Base-by-base conservation (phyloP, 495 filamentous ascomycete species). In the Elasticomyces elasticus region DNA sequence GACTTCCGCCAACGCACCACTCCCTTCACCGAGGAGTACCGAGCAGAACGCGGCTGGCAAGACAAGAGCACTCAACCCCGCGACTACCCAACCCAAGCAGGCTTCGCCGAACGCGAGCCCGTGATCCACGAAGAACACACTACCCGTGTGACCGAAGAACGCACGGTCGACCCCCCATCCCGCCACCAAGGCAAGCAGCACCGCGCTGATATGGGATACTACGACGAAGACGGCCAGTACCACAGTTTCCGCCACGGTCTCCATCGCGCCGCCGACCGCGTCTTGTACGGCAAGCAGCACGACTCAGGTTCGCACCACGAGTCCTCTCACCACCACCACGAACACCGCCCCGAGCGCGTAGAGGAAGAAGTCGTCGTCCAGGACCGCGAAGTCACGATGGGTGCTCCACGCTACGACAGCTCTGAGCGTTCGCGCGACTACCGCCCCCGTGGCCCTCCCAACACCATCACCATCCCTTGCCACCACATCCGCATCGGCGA, bases 401-500 rank as follows among this genome's bases (percentile, higher is more conserved):
- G 55, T 47, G 47, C 59, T 26, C 56, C 57, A 13, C 51, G 60
- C 44, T 45, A 51, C 33, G 52, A 63, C 58, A 52, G 56, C 58
- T 35, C 40, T 35, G 55, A 55, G 33, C 56, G 56, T 43, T n/a
- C 60, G 42, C 28, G 40, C 45, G 37, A 49, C 49, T 62, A 52
- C 54, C 56, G 56, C 54, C n/a, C n/a, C n/a, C 25, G 47, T 54
- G 55, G 69, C 51, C 54, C 58, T 28, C 79, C 82, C 70, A 87
- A 94, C 76, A 94, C 86, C 62, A 90, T 98, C 71, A 89, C 92
- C 68, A 97, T 98, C 75, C 92, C 92, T 42, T 94, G 87, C 82
- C 89, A 98, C 82, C 94, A 95, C 77, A 86, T 98, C 77, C 92
- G 92, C 74, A 85, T 95, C 65, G 92, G 94, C 71, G 92, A 98